These are phyloP conservation scores for Vicia villosa DNA, from an alignment of 306 rosid genomes.

Conservation along the genomic window DNA sequence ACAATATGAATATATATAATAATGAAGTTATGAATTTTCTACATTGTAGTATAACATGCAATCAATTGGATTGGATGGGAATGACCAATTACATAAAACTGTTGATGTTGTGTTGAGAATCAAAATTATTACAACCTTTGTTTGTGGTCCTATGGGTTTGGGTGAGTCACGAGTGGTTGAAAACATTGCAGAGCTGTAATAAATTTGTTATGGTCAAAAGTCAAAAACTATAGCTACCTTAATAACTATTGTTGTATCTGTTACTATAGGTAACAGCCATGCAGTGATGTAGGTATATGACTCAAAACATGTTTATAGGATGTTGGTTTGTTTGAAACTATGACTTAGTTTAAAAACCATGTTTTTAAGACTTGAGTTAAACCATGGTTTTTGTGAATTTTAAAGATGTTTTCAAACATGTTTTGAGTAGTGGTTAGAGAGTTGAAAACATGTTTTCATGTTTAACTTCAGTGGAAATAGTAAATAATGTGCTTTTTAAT, in stretches of 20 bases:
- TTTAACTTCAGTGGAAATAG: too few species aligned
- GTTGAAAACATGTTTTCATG: neutral
- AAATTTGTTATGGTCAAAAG: conserved; percentile 49
- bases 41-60: conserved; percentile 16
- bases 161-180: conserved; percentile 33
- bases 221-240: conserved; percentile 35
- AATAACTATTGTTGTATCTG: conserved; percentile 31
- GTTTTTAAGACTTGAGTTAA: neutral
- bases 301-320: neutral
- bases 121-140: neutral
- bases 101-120: neutral
- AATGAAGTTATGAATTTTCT: conserved; percentile 29
- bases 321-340: neutral
- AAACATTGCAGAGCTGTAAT: conserved; percentile 32
- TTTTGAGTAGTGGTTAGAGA: neutral
- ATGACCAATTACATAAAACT: conserved; percentile 22
- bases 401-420: neutral
- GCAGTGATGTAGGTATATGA: conserved; percentile 24
- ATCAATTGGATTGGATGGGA: conserved; percentile 6
- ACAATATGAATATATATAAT: conserved; percentile 5
- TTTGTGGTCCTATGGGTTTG: conserved; percentile 12
- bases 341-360: neutral
- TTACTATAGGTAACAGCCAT: conserved; percentile 19
- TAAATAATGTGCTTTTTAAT: neutral
- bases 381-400: neutral